Evolutionary conservation across 1,284 basidiomycete species (phyloP).

Genomic region (Pisolithus thermaeus): DNA sequence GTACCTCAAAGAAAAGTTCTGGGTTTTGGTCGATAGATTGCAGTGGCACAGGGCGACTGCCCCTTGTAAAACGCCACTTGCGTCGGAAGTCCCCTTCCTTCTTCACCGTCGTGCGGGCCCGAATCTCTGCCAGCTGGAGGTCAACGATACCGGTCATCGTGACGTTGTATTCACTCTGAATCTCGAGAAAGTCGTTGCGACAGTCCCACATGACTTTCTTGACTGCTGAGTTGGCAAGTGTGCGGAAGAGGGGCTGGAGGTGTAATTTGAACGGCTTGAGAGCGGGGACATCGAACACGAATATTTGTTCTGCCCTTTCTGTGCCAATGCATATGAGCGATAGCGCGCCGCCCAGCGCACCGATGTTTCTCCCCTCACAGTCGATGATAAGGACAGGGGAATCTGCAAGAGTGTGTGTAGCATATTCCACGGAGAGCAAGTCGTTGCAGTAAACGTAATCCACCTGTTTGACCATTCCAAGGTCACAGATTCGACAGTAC

Average conservation of each 20-base stretch:
- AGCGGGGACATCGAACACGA: constrained; percentile 35
- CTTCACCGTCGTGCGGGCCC: constrained; percentile 26
- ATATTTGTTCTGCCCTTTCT: constrained; percentile 32
- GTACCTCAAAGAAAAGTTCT: constrained; percentile 25
- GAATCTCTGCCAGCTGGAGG: constrained; percentile 37
- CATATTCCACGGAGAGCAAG: constrained; percentile 11
- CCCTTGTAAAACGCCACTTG: constrained; percentile 21
- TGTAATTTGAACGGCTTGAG: constrained; percentile 18
- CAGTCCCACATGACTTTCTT: constrained; percentile 44
- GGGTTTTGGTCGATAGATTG: constrained; percentile 21
- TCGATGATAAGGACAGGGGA: constrained; percentile 29
- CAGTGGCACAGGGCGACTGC: constrained; percentile 23
- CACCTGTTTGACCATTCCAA: background rate
- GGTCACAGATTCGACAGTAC: too few relatives aligned
- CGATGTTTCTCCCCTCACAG: constrained; percentile 36
- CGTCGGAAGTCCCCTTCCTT: constrained; percentile 30
- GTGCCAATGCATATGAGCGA: constrained; percentile 40
- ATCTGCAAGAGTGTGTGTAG: constrained; percentile 13
- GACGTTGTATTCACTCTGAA: constrained; percentile 27
- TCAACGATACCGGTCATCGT: constrained; percentile 33
- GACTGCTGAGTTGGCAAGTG: constrained; percentile 26
- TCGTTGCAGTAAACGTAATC: constrained; percentile 16
- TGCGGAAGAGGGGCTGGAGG: constrained; percentile 21
- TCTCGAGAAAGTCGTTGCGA: constrained; percentile 37
- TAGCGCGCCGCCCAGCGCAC: constrained; percentile 31